phyloP scores from a whole-genome alignment of 768 basidiomycete species.

The Tremella fuciformis region DNA sequence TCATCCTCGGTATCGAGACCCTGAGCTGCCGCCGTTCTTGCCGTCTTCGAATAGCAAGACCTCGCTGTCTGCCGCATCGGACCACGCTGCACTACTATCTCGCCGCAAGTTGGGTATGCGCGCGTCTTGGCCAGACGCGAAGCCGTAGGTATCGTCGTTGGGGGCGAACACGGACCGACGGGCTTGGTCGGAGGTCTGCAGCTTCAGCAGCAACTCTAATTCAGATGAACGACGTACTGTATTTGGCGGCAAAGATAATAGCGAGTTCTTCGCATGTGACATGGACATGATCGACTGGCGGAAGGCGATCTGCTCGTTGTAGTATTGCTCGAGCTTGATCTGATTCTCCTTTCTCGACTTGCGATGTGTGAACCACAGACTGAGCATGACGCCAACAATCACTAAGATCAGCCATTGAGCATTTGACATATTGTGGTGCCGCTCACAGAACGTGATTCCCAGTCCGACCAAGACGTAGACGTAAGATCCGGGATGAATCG shows the following conservation, averaged over 20 bases:
- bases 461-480: constrained; percentile 70
- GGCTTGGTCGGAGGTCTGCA: constrained; percentile 29
- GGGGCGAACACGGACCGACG: constrained; percentile 28
- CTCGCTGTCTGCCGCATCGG: constrained; percentile 35
- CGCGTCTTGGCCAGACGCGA: constrained; percentile 12
- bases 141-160: constrained; percentile 20
- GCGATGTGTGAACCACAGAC: constrained; percentile 68
- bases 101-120: constrained; percentile 34
- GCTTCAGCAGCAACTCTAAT: not conserved
- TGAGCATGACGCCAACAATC: constrained; percentile 68
- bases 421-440: not conserved
- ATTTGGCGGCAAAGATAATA: constrained; percentile 33
- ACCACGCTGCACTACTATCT: constrained; percentile 26
- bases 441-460: constrained; percentile 69
- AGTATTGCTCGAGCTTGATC: constrained; percentile 80
- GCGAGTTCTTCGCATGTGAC: constrained; percentile 45
- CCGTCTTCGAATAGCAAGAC: constrained; percentile 27
- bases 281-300: constrained; percentile 51
- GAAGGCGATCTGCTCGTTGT: constrained; percentile 63
- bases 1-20: not conserved
- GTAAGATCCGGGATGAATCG: constrained; percentile 65
- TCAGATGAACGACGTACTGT: constrained; percentile 26
- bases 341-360: constrained; percentile 71
- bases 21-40: not conserved
- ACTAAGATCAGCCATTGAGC: constrained; percentile 55